Base-by-base conservation (phyloP, 805 yeast genomes). In the Yamadazyma kitorensis region DNA sequence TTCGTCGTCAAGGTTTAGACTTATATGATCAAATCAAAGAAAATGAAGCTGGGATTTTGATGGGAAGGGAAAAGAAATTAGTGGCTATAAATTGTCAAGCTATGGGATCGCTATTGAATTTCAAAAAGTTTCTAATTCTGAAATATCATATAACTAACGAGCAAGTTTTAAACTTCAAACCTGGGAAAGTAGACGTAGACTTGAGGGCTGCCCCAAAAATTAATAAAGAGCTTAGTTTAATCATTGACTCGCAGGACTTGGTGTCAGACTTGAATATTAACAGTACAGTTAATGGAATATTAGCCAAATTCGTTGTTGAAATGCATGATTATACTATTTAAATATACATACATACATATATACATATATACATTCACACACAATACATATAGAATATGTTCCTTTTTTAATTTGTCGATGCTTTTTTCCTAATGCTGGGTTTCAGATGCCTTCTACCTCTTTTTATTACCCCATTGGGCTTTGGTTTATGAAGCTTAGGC, bases 1-100 rank as follows among this genome's bases (percentile, higher is more conserved):
- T 75, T 2, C 48, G 68, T 1, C 54, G 60, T 3, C 68, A 69
- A 26, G 78, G 75, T 2, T 44, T 60, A 14, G 63, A 64, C 17
- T 39, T 74, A 9, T 35, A 35, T 26, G 39, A 35, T 12, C 13
- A 15, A 10, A 30, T 35, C n/a, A 29, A 24, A 6, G 38, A 34
- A 4, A n/a, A n/a, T n/a, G 34, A 30, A 6, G 13, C n/a, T 10
- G 33, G 24, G 16, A 12, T 9, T 8, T 17, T 27, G 6, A 20
- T 24, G 11, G 21, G 11, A 19, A 6, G 4, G 2, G 17, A 10
- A 3, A 35, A 35, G 28, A 12, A 24, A 13, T 21, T 25, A 17
- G 10, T 30, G 24, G 13, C 24, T 16, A 8, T 35, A 3, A 21
- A n/a, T 21, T 35, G 39, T 27, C 26, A 30, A 17, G 17, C 31